phyloP scores from a whole-genome alignment of 108 stramenopile genomes.

The Skeletonema grethae region DNA sequence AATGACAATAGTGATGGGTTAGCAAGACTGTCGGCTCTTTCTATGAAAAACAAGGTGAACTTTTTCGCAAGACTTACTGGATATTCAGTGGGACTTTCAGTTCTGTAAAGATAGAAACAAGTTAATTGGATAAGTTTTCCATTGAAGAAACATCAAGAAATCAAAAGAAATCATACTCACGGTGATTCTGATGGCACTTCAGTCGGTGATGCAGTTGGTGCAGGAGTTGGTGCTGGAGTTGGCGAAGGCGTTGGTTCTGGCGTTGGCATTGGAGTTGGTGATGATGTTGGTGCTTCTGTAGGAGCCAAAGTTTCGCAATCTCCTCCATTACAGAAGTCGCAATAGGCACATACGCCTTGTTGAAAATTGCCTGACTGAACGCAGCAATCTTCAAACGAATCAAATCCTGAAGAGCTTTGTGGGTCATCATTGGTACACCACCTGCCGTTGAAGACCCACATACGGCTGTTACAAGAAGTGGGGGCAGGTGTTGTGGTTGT shows the following conservation, averaged over 20 bases:
- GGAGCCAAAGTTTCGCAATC: no score
- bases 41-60: background rate
- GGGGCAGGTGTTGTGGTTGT: background rate
- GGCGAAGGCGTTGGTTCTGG: background rate
- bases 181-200: background rate
- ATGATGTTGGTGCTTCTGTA: no score
- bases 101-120: background rate
- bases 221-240: background rate
- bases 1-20: background rate
- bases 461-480: no score
- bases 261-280: background rate
- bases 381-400: no score
- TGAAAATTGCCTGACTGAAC: background rate
- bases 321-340: no score
- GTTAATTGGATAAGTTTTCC: background rate
- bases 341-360: no score
- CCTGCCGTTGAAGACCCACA: no score
- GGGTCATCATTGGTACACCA: no score
- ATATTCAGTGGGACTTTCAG: background rate
- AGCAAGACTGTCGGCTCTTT: background rate
- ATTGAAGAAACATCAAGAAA: background rate
- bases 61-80: background rate
- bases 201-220: background rate
- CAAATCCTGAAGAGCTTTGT: no score
- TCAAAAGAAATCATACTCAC: background rate